phyloP scores from a whole-genome alignment of 495 filamentous ascomycete genomes.

The Lophium mytilinum region DNA sequence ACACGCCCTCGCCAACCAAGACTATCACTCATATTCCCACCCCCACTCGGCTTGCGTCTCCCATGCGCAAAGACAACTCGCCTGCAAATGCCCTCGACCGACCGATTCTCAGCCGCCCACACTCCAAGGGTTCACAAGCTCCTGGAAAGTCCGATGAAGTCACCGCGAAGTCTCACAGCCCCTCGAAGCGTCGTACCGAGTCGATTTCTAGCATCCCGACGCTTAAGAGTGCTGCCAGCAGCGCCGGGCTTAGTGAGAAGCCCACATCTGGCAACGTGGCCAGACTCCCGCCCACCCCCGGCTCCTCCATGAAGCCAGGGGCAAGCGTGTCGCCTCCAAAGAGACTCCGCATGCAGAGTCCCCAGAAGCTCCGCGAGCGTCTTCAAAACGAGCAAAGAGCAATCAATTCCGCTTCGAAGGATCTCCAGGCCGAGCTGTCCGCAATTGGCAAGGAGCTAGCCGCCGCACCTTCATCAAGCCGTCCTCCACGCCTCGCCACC shows the following conservation, averaged over 20 bases:
- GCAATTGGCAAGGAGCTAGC: constrained; percentile 79
- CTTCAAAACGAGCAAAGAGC: constrained; percentile 71
- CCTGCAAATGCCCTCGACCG: constrained; percentile 24
- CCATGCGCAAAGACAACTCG: constrained; percentile 33
- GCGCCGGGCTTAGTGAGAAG: constrained; percentile 45
- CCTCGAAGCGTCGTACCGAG: constrained; percentile 41
- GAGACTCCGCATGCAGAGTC: constrained; percentile 79
- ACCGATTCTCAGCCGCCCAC: constrained; percentile 5
- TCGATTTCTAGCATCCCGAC: constrained; percentile 46
- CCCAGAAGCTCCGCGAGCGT: constrained; percentile 87
- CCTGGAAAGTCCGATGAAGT: constrained; percentile 12
- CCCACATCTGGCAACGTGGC: constrained; percentile 35
- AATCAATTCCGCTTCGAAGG: constrained; percentile 57
- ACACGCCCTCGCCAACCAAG: constrained; percentile 21
- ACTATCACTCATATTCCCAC: constrained; percentile 15
- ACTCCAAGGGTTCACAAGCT: neutral
- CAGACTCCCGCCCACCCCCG: constrained; percentile 15
- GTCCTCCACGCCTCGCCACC: constrained; percentile 21
- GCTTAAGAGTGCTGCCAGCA: constrained; percentile 22
- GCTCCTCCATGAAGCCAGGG: constrained; percentile 10
- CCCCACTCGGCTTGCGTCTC: constrained; percentile 25
- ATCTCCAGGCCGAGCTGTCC: constrained; percentile 65
- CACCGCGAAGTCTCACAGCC: constrained; percentile 37
- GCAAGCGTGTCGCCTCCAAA: constrained; percentile 1
- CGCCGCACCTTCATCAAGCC: constrained; percentile 39